Evolutionary conservation across 805 yeast species (phyloP).

Genomic region (Lipomyces orientalis): DNA sequence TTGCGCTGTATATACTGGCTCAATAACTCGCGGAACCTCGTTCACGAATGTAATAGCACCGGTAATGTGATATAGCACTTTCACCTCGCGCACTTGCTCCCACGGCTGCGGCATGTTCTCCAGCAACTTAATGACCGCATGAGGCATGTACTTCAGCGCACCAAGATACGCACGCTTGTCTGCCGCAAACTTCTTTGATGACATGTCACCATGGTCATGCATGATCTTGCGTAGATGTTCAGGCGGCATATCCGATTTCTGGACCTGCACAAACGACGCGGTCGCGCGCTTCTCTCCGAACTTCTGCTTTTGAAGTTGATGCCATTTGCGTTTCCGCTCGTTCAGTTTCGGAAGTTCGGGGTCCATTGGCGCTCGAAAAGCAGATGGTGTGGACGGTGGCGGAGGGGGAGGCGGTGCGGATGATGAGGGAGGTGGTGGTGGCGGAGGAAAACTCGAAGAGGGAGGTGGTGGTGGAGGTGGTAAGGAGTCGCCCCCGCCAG

Average conservation of each 20-base stretch:
- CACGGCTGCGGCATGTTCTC: slow-evolving; percentile 99
- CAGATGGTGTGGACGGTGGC: slow-evolving; percentile 41
- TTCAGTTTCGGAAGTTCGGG: slow-evolving; percentile 47
- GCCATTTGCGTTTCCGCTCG: slow-evolving; percentile 62
- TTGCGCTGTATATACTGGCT: slow-evolving; percentile 89
- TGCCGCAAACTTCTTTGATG: slow-evolving; percentile 74
- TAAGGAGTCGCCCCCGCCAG: slow-evolving; percentile 12
- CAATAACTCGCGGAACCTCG: slow-evolving; percentile 89
- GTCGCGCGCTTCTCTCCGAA: slow-evolving; percentile 52
- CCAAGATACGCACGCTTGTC: slow-evolving; percentile 90
- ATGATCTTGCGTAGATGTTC: slow-evolving; percentile 88
- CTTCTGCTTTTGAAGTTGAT: slow-evolving; percentile 63
- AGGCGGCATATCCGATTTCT: slow-evolving; percentile 86
- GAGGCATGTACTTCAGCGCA: slow-evolving; percentile 93
- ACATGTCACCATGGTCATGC: slow-evolving; percentile 81
- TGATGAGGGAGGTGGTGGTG: slow-evolving; percentile 40
- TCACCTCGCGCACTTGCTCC: slow-evolving; percentile 86
- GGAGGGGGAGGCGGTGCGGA: slow-evolving; percentile 33
- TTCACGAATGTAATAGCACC: slow-evolving; percentile 97
- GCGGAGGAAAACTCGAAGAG: slow-evolving; percentile 36
- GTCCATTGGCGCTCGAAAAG: slow-evolving; percentile 32
- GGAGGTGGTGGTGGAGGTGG: slow-evolving; percentile 48
- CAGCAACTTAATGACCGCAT: slow-evolving; percentile 83
- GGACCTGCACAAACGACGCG: slow-evolving; percentile 59
- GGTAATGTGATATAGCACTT: slow-evolving; percentile 83